Evolutionary conservation across 495 filamentous ascomycete genomes (phyloP).

Genomic region (Neurospora africana): DNA sequence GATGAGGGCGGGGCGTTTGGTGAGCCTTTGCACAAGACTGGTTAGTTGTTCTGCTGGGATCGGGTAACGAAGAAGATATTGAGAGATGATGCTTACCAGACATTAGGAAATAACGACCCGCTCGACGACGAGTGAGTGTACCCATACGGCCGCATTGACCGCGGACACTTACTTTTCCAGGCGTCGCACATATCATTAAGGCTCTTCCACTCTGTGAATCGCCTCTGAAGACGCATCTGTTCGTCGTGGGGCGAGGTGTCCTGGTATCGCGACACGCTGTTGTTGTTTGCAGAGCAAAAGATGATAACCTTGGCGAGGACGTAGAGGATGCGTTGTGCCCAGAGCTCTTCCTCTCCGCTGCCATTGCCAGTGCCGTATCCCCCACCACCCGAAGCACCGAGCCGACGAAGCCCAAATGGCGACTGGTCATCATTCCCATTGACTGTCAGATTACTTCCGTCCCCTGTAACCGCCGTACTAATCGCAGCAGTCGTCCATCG

Average conservation of each 20-base stretch:
- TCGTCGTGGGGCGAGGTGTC: slow-evolving; percentile 49
- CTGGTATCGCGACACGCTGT: slow-evolving; percentile 47
- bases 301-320: slow-evolving; percentile 82
- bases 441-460: slow-evolving; percentile 7
- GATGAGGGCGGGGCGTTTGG: slow-evolving; percentile 69
- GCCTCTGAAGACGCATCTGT: slow-evolving; percentile 50
- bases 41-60: slow-evolving; percentile 9
- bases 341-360: slow-evolving; percentile 67
- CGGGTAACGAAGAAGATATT: too few species aligned
- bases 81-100: slow-evolving; percentile 51
- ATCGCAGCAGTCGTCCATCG: slow-evolving; percentile 9
- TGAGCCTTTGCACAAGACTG: slow-evolving; percentile 44
- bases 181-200: slow-evolving; percentile 65
- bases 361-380: slow-evolving; percentile 48
- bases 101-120: slow-evolving; percentile 73
- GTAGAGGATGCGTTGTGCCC: slow-evolving; percentile 84
- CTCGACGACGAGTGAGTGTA: slow-evolving; percentile 56
- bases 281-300: slow-evolving; percentile 46
- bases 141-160: slow-evolving; percentile 79
- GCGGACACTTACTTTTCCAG: slow-evolving; percentile 68
- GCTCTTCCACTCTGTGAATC: slow-evolving; percentile 65
- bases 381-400: slow-evolving; percentile 28
- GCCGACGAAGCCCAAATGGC: slow-evolving; percentile 57
- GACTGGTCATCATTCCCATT: slow-evolving; percentile 50
- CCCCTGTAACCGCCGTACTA: not conserved